These are phyloP conservation scores for Sideroxylon spinosum DNA, from an alignment of 179 eudicot species.

Conservation along the genomic window DNA sequence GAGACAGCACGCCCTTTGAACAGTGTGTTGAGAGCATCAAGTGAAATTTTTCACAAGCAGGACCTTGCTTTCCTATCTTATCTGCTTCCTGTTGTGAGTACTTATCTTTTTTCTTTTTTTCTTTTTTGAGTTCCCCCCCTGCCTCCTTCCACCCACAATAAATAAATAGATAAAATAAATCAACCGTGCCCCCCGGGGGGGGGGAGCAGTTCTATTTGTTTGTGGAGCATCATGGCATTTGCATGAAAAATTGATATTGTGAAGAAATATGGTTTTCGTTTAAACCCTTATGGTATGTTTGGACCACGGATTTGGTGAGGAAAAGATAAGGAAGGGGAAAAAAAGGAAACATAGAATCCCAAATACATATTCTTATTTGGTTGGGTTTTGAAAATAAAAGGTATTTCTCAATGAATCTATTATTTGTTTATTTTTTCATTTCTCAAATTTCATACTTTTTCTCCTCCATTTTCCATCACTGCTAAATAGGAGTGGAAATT, in stretches of 20 bases:
- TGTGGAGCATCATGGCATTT: neutral
- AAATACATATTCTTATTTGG: no score
- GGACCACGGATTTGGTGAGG: no score
- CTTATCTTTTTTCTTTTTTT: neutral
- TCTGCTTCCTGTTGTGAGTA: constrained; percentile 72
- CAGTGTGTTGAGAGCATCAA: constrained; percentile 66
- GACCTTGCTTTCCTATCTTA: constrained; percentile 56
- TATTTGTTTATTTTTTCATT: no score
- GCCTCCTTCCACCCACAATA: neutral
- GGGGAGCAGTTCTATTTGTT: neutral
- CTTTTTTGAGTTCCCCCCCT: neutral
- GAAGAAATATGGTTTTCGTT: neutral
- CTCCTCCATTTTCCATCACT: no score
- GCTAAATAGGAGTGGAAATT: no score
- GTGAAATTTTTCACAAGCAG: constrained; percentile 78
- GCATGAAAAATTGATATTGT: neutral
- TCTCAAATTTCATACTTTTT: no score
- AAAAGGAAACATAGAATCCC: no score
- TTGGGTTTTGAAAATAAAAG: no score
- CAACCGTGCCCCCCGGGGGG: no score
- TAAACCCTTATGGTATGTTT: neutral
- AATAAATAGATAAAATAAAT: neutral
- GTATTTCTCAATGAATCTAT: no score
- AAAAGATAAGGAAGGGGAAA: no score
- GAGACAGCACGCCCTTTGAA: constrained; percentile 85